phyloP scores from a whole-genome alignment of 78 protist species.

The Pelomyxa schiedti region DNA sequence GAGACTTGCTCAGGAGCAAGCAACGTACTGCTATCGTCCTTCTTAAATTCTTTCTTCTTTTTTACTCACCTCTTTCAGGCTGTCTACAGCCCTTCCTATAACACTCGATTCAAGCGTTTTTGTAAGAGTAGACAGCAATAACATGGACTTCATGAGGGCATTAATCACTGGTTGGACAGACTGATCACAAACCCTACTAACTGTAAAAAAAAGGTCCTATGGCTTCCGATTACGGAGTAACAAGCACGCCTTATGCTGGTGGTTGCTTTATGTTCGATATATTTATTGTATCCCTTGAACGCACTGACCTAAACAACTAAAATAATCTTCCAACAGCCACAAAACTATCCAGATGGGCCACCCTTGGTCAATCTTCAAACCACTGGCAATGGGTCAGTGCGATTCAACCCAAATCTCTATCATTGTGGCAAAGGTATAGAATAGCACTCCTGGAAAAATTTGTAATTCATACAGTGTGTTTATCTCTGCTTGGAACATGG shows the following conservation, averaged over 20 bases:
- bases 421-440: constrained; percentile 20
- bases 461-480: constrained; percentile 44
- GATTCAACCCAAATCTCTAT: constrained; percentile 82
- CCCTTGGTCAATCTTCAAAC: constrained; percentile 52
- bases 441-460: not conserved
- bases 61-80: no score
- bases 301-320: no score
- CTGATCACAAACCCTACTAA: no score
- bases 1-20: constrained; percentile 45
- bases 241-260: constrained; percentile 34
- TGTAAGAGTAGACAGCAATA: constrained; percentile 33
- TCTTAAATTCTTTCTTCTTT: no score
- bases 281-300: constrained; percentile 24
- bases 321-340: no score
- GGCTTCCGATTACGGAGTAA: not conserved
- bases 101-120: constrained; percentile 12
- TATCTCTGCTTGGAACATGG: constrained; percentile 76
- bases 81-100: constrained; percentile 33
- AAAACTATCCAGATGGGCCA: constrained; percentile 55
- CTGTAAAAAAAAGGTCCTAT: no score
- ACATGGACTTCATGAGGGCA: constrained; percentile 32
- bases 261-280: constrained; percentile 50
- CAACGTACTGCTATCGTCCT: no score
- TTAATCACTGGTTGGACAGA: constrained; percentile 56
- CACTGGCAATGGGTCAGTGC: constrained; percentile 61